Conservation (phyloP, 2,329 filamentous ascomycete genomes). For the Sporothrix schenckii region DNA sequence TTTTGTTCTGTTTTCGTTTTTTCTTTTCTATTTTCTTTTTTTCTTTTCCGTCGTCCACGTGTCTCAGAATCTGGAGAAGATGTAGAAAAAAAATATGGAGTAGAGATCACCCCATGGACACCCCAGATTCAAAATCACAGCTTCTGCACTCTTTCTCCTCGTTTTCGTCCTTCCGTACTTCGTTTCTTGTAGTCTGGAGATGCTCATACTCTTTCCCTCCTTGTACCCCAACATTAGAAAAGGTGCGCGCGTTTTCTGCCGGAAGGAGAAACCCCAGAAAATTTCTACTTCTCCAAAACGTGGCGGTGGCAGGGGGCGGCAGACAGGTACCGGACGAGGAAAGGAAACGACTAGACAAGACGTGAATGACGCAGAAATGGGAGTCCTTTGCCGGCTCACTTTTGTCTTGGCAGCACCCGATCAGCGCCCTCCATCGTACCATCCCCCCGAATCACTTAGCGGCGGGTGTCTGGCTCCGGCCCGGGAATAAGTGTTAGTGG, state of each 20-base stretch:
- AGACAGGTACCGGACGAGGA: not conserved
- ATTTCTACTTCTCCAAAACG: not conserved
- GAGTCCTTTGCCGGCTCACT: not conserved
- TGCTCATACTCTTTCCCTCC: no score
- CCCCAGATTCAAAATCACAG: not conserved
- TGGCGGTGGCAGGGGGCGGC: not conserved
- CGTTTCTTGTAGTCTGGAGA: not conserved
- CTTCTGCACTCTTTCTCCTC: not conserved
- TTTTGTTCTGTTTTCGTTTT: not conserved
- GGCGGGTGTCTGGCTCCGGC: conserved; percentile 19
- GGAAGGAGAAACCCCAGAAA: conserved; percentile 21
- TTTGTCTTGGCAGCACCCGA: not conserved
- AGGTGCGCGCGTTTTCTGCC: not conserved
- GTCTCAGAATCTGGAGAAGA: not conserved
- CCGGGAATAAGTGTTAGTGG: conserved; percentile 17
- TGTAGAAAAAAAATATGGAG: not conserved
- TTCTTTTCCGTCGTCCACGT: not conserved
- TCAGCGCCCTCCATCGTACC: not conserved
- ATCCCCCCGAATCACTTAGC: not conserved
- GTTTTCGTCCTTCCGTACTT: not conserved
- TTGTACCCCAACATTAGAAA: conserved; percentile 18
- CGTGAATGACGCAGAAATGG: not conserved
- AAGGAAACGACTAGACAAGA: no score
- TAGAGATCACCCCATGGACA: conserved; percentile 18
- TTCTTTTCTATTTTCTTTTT: not conserved